These are phyloP conservation scores for Nannizziopsis arthrosporioides DNA, from an alignment of 2,329 filamentous ascomycete genomes.

Conservation along the genomic window DNA sequence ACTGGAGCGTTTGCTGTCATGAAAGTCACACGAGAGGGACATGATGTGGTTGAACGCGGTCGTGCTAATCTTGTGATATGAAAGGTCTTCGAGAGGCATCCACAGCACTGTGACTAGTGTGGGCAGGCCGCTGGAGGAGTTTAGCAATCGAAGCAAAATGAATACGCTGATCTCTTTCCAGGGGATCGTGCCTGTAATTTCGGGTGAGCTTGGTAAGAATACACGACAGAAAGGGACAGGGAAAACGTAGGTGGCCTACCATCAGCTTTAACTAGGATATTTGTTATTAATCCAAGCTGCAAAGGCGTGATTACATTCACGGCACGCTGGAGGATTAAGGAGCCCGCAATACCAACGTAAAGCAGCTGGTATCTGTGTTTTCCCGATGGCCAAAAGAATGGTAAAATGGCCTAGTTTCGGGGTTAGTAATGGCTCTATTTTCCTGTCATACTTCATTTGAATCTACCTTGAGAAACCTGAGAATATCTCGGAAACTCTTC, in stretches of 20 bases:
- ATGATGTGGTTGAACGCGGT: conserved; percentile 57
- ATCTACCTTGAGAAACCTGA: conserved; percentile 11
- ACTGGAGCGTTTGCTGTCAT: conserved; percentile 53
- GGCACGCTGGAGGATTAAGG: conserved; percentile 57
- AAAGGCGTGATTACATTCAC: conserved; percentile 69
- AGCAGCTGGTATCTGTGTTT: conserved; percentile 56
- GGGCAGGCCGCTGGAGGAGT: conserved; percentile 42
- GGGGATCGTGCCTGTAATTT: conserved; percentile 31
- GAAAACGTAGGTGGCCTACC: conserved; percentile 21
- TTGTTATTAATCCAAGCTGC: conserved; percentile 67
- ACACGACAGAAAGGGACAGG: not conserved
- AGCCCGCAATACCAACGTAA: conserved; percentile 53
- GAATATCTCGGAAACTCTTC: conserved; percentile 5
- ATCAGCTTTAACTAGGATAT: conserved; percentile 48
- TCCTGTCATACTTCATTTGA: not conserved
- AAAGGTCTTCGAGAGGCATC: conserved; percentile 46
- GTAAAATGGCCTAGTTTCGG: conserved; percentile 52
- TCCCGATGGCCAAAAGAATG: conserved; percentile 65
- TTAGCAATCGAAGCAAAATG: conserved; percentile 39
- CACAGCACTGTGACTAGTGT: conserved; percentile 43
- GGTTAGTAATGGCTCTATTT: conserved; percentile 9
- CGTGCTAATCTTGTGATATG: conserved; percentile 47
- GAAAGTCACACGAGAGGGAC: conserved; percentile 58
- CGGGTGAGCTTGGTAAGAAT: not conserved
- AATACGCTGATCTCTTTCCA: conserved; percentile 45